phyloP scores from a whole-genome alignment of 164 flowering plant genomes.

The Dillenia suffruticosa region DNA sequence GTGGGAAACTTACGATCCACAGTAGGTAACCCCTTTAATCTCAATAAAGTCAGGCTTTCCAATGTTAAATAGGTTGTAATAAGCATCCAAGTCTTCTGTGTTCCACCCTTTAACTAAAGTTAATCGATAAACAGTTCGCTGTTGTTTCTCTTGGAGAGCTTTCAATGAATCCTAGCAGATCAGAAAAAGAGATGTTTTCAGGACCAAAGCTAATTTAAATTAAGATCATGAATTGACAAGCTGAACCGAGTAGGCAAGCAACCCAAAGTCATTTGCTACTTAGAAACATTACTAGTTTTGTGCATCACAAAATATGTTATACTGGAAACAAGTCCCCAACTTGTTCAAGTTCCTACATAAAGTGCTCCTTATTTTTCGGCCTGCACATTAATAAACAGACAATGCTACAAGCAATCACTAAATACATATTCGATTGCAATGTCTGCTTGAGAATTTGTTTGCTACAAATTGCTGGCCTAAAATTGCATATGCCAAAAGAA shows the following conservation, averaged over 20 bases:
- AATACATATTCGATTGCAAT: no score
- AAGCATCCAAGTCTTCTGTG: conserved; percentile 87
- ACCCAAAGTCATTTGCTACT: background rate
- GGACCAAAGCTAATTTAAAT: no score
- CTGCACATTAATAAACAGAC: no score
- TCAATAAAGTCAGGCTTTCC: conserved; percentile 94
- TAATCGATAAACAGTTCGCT: conserved; percentile 88
- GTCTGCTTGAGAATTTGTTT: no score
- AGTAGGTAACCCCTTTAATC: conserved; percentile 98
- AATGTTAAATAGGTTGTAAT: conserved; percentile 60
- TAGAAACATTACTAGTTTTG: background rate
- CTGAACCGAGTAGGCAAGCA: background rate
- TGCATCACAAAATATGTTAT: no score
- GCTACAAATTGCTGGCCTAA: no score
- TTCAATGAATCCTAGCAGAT: conserved; percentile 71
- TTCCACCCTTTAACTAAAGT: conserved; percentile 99
- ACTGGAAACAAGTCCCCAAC: no score
- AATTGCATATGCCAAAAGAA: background rate
- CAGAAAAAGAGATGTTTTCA: no score
- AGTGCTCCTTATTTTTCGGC: no score
- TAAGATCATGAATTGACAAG: no score
- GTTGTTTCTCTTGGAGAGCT: conserved; percentile 77
- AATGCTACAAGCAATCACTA: no score
- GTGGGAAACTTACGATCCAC: conserved; percentile 81
- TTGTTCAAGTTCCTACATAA: no score